Evolutionary conservation across 2,329 filamentous ascomycete species (phyloP).

Genomic region (Ceratocystis ficicola): DNA sequence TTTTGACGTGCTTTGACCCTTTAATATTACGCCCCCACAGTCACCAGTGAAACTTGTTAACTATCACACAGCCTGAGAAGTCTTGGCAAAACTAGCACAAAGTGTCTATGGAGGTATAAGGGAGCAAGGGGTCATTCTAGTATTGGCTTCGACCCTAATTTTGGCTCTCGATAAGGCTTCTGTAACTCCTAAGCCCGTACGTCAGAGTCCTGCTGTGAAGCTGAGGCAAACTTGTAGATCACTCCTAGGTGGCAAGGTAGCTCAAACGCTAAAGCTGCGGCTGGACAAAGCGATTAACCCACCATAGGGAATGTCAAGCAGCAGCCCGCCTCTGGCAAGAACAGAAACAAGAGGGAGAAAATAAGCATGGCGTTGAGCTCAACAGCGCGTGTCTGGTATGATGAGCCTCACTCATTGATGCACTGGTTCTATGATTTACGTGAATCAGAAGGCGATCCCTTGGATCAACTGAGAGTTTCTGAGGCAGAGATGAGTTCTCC

Average conservation of each 20-base stretch:
- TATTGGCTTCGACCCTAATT: too few relatives aligned
- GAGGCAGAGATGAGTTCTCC: neutral
- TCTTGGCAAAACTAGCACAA: neutral
- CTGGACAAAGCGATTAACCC: neutral
- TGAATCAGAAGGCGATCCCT: neutral
- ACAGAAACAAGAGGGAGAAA: too few relatives aligned
- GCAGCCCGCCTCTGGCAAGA: neutral
- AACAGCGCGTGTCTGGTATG: too few relatives aligned
- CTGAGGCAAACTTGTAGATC: too few relatives aligned
- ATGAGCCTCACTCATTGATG: too few relatives aligned
- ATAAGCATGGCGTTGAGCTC: too few relatives aligned
- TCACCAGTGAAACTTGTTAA: neutral
- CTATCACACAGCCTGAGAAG: conserved; percentile 2
- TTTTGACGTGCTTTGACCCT: conserved; percentile 5
- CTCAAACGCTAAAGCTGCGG: neutral
- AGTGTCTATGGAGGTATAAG: neutral
- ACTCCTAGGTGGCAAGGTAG: neutral
- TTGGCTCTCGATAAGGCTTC: too few relatives aligned
- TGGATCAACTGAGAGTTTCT: neutral
- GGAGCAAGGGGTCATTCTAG: too few relatives aligned
- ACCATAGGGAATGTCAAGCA: neutral
- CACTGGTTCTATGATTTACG: too few relatives aligned
- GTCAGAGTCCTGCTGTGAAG: too few relatives aligned
- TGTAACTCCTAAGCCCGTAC: too few relatives aligned
- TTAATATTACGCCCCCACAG: neutral